phyloP scores from a whole-genome alignment of 2,329 filamentous ascomycete species.

The Penicillium sumatraense region DNA sequence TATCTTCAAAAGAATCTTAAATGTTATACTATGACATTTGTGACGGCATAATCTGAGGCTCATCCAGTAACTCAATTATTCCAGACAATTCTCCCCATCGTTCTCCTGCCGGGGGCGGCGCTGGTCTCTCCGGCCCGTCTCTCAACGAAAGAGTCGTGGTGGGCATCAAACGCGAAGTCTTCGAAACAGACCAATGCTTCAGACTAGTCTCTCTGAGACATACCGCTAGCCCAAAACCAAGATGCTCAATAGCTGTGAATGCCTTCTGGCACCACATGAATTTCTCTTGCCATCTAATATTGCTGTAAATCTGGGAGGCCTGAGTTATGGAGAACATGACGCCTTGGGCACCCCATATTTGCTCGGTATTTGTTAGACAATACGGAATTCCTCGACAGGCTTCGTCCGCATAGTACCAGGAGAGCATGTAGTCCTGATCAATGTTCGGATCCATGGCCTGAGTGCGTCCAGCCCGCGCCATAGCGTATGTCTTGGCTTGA shows the following conservation, averaged over 20 bases:
- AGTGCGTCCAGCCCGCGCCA: background rate
- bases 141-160: background rate
- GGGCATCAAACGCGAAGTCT: background rate
- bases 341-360: conserved; percentile 1
- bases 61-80: background rate
- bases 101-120: background rate
- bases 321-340: background rate
- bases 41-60: background rate
- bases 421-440: conserved; percentile 1
- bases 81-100: background rate
- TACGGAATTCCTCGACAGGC: background rate
- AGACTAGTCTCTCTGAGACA: background rate
- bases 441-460: background rate
- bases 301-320: background rate
- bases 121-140: background rate
- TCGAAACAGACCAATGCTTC: background rate
- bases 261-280: conserved; percentile 1
- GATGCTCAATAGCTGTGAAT: background rate
- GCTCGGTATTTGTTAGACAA: background rate
- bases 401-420: conserved; percentile 3
- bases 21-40: background rate
- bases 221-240: background rate
- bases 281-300: background rate
- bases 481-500: background rate
- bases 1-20: background rate